Evolutionary conservation across 768 basidiomycete species (phyloP), one percentile per base, ranked within the genome.

Genomic region (Leucocoprinus leucothites): DNA sequence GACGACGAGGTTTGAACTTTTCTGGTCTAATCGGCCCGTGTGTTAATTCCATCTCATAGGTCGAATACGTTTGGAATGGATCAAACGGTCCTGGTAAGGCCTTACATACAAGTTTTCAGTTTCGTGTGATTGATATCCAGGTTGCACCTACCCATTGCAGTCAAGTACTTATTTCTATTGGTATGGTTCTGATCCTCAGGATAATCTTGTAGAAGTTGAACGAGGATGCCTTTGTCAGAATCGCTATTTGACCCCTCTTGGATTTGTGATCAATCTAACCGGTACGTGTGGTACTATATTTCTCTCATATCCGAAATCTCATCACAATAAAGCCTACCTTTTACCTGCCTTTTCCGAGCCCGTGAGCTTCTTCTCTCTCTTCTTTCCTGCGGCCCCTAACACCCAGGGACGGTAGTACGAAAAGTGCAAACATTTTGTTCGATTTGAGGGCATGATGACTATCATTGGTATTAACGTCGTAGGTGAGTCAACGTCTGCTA

Each of bases 181-280:
- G 76, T 78, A 42, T 21, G 31, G 73, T 62, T 31, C 6, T 0
- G 16, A 21, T 28, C 16, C 19, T 35, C 26, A 14, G 11, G 19
- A 7, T 14, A 25, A n/a, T 22, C 31, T 26, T 25, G 19, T 22
- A 34, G 31, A 19, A 34, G 14, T 14, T 38, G 16, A 25, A 8
- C 11, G 31, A 31, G 5, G 11, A 11, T 31, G 9, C 26, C 18
- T 53, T 26, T 25, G 11, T 34, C 21, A 86, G 84, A 86, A 86
- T 61, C 79, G 85, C n/a, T 86, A 86, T 60, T 65, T 86, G 18
- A 84, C 80, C 0, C 84, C 84, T 0, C 67, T 86, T 3, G 82
- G 81, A 1, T 86, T 86, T 61, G 74, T 84, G 9, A 64, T 85
- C 40, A 84, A 85, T 54, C 61, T 84, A 13, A 76, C 68, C 52